Base-by-base conservation (phyloP, 495 filamentous ascomycete genomes). In the Penicillium taxi region DNA sequence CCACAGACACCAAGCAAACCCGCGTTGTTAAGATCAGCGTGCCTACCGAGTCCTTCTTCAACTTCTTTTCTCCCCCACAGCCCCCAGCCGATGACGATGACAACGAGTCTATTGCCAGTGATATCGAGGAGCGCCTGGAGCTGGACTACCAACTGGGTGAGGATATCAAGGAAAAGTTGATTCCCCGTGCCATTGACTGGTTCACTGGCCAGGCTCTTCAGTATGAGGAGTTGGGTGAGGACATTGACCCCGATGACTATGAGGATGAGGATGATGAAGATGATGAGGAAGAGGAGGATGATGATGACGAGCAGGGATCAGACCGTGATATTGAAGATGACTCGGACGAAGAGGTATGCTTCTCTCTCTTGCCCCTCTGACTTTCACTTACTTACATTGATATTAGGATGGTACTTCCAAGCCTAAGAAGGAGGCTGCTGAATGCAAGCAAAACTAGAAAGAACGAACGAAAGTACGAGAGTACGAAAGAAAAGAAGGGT, bases 81-180 rank as follows among this genome's bases (percentile, higher is more conserved):
- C 81, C 86, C 33, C 93, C 89, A 3, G 71, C 67, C 25, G 80
- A 80, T 27, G 77, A 78, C 26, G 80, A 80, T 29, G 78, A 78
- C 27, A 75, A 80, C 36, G 82, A 87, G 35, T 87, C 94, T 43
- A 77, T 82, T 37, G 74, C 81, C 23, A 81, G 78, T 25, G 93
- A 96, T 54, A 93, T 99, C 42, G 93, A 96, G 69, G 89, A 94
- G 69, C 89, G 93, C 42, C 74, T 99, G 17, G 93, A 99, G 69
- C 80, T 99, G 34, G 93, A 99, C 62, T 99, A 99, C 59, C 90
- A 95, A 61, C 83, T 99, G 30, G 93, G 93, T 37, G 93, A 99
- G 67, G 93, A 99, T 59, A 96, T 99, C 62, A 99, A 99, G 72
- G 93, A 99, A 75, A 99, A 99, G 67, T 75, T 99, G 41, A 99